Evolutionary conservation across 2,329 filamentous ascomycete species (phyloP), one percentile per base, ranked within the genome.

Genomic region (Aureobasidium sp.): DNA sequence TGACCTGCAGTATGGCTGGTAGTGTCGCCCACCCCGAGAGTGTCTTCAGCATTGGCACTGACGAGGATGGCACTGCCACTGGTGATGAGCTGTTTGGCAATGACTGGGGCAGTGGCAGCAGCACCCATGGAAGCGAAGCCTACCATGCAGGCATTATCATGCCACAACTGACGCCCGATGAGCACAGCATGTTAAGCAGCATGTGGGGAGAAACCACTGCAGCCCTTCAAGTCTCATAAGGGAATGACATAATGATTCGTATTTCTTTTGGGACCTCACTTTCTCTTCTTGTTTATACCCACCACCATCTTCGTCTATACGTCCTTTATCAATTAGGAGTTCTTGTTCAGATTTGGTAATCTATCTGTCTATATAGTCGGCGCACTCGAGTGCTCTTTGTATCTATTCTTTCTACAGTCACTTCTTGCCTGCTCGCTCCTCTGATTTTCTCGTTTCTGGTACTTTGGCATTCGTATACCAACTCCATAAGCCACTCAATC

Each of bases 61-160:
- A 85, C 51, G 83, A 85, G 69, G 83, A 85, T 69, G 84, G 82
- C 63, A 67, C 84, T 62, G 83, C 77, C 17, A 83, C 82, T 17
- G 80, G 82, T 2, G 77, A 78, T 51, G 79, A 79, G 58, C 72
- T 75, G 49, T 75, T 75, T 64, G 71, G 64, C 53, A 63, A 62
- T 68, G 63, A 56, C 31, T 67, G 65, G 64, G 51, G 63, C 15
- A 39, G 36, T 53, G 58, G 51, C 45, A 62, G 55, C 41, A 65
- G 64, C 51, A 66, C 66, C 3, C 62, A 66, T 9, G 57, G 55
- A n/a, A 58, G 57, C 7, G 68, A 70, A 27, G 57, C 62, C 14
- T 71, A 44, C 41, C 41, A 68, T 61, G 65, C 64, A 31, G 69
- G 66, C n/a, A 70, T 73, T 34, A 57, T 71, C 42, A 68, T 70